These are phyloP conservation scores for Ganoderma lingzhi DNA, from an alignment of 1,284 basidiomycete species.

Conservation along the genomic window DNA sequence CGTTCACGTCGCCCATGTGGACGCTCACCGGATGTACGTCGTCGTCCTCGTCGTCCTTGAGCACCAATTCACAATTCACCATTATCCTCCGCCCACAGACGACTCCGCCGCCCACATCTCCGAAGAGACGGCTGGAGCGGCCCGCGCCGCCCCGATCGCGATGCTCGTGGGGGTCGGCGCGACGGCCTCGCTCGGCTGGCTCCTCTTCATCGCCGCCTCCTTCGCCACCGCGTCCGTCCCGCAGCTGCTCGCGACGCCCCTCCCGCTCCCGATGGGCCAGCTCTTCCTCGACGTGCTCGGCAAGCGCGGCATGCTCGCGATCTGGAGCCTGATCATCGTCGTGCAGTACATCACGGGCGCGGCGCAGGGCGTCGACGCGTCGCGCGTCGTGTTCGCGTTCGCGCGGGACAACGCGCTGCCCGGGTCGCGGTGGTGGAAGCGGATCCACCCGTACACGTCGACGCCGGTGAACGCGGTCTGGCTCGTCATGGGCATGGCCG, in stretches of 20 bases:
- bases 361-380: conserved; percentile 79
- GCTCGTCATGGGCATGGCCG: conserved; percentile 69
- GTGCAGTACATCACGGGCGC: conserved; percentile 78
- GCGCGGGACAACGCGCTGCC: conserved; percentile 78
- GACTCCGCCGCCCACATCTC: conserved; percentile 83
- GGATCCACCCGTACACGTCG: conserved; percentile 61
- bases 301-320: conserved; percentile 71
- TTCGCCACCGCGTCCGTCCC: conserved; percentile 67
- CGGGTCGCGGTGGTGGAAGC: conserved; percentile 73
- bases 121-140: conserved; percentile 76
- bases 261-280: conserved; percentile 78
- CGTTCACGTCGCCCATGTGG: conserved; percentile 84
- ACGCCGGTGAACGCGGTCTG: conserved; percentile 80
- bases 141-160: conserved; percentile 76
- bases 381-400: conserved; percentile 78
- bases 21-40: conserved; percentile 76
- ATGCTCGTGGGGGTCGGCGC: conserved; percentile 73
- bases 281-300: conserved; percentile 72
- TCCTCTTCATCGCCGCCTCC: conserved; percentile 68
- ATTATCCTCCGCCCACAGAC: conserved; percentile 47
- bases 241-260: conserved; percentile 54
- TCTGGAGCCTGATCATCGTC: conserved; percentile 76
- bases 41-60: neutral
- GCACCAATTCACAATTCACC: conserved; percentile 1
- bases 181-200: conserved; percentile 70